Percentiles rank a stretch among this genome's conserved stretches.
Conservation (phyloP, 2,329 filamentous ascomycete genomes). For the Stemphylium beticola region DNA sequence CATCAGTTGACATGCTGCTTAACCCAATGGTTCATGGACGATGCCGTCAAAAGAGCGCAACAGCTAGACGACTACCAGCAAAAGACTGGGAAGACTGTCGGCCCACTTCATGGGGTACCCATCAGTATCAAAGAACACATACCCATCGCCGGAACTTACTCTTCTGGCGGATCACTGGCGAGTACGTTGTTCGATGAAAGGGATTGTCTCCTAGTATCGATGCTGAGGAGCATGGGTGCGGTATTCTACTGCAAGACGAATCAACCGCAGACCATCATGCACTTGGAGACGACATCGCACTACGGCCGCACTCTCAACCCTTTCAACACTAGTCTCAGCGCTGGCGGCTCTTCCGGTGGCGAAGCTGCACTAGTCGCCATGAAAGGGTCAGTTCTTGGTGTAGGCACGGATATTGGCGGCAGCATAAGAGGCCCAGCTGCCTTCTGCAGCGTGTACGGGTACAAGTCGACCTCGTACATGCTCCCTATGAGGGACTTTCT, state of each 20-base stretch:
- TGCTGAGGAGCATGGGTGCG: slow-evolving; percentile 60
- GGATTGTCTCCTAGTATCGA: slow-evolving; percentile 62
- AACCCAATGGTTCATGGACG: slow-evolving; percentile 31
- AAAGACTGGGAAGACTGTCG: slow-evolving; percentile 22
- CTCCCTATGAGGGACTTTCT: slow-evolving; percentile 21
- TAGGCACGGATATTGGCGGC: slow-evolving; percentile 37
- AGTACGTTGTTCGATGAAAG: slow-evolving; percentile 55
- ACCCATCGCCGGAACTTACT: slow-evolving; percentile 58
- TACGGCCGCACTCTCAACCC: slow-evolving; percentile 53
- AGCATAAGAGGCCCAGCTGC: slow-evolving; percentile 29
- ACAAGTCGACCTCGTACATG: slow-evolving; percentile 31
- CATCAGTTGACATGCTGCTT: slow-evolving; percentile 27
- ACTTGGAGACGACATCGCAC: slow-evolving; percentile 63
- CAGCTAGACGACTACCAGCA: slow-evolving; percentile 54
- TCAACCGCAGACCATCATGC: slow-evolving; percentile 58
- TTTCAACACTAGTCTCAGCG: slow-evolving; percentile 52
- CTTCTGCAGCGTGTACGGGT: slow-evolving; percentile 36
- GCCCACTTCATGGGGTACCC: slow-evolving; percentile 57
- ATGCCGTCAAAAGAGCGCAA: slow-evolving; percentile 24
- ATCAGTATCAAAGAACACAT: slow-evolving; percentile 61
- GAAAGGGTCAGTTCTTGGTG: slow-evolving; percentile 26
- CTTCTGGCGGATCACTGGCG: slow-evolving; percentile 60
- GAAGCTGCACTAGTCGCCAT: slow-evolving; percentile 30
- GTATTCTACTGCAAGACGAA: slow-evolving; percentile 61
- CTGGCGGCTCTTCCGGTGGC: slow-evolving; percentile 54